Base-by-base conservation (phyloP, 2,329 filamentous ascomycete species). In the Colletotrichum endophyticum region DNA sequence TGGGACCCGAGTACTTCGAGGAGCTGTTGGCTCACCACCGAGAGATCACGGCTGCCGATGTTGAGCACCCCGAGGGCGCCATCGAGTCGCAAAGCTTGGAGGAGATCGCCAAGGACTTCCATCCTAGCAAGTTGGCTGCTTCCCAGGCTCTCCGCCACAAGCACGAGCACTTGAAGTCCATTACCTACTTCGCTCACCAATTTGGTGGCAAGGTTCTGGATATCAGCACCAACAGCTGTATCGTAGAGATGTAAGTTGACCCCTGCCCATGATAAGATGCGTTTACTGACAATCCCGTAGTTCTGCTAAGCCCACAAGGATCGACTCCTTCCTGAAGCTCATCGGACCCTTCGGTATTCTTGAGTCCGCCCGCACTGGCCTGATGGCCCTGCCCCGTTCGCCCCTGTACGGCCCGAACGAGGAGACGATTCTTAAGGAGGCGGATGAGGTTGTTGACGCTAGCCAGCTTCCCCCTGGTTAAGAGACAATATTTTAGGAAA, bases 201-300 rank as follows among this genome's bases (percentile, higher is more conserved):
- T 99, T 99, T 82, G 96, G 96, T 73, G 97, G 97, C 79, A 99
- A 99, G 88, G 95, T 99, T 30, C 87, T 99, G 81, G 97, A 99
- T 86, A 99, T 99, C 81, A 98, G 96, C 89, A 98, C 95, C 70
- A 98, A 95, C 87, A 99, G 98, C 88, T 99, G 97, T 87, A 99
- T 99, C 85, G 96, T 99, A 76, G 97, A 99, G 87, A 86, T 99
- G 95, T 96, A 91, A 91, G 94, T 34, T 15, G 49, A 22, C n/a
- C 28, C 22, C 22, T n/a, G 59, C 39, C 12, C 16, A 57, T n/a
- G 13, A 25, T 22, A 59, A 53, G 67, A 72, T 61, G 59, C 70
- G 66, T 53, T 49, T 77, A 72, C 81, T 84, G 53, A 85, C 79
- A 70, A 69, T 27, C 22, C 39, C 39, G 67, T 80, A 96, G 94